Conservation (phyloP, 78 protist species). For the Dictyostelium purpureum region DNA sequence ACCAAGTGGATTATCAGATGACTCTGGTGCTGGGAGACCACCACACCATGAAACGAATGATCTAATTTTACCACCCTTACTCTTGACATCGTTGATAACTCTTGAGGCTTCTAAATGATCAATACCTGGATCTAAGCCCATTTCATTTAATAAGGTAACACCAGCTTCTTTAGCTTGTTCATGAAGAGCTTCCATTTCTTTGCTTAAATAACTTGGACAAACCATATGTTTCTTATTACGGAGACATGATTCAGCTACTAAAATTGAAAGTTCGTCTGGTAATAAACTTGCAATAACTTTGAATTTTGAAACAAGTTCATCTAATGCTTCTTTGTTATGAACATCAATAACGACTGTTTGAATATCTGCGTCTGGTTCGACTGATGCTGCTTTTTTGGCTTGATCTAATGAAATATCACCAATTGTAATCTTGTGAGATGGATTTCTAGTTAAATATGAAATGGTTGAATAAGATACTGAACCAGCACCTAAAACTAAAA, state of each 20-base stretch:
- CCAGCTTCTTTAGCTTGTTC: constrained; percentile 68
- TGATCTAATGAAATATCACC: constrained; percentile 55
- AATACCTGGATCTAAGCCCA: constrained; percentile 91
- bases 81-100: constrained; percentile 58
- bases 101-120: constrained; percentile 86
- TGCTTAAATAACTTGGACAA: constrained; percentile 79
- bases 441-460: constrained; percentile 61
- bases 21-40: constrained; percentile 93
- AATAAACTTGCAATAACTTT: constrained; percentile 77
- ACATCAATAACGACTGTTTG: constrained; percentile 49
- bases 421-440: constrained; percentile 64
- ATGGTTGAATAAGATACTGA: constrained; percentile 75
- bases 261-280: constrained; percentile 74
- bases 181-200: constrained; percentile 50
- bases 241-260: constrained; percentile 80
- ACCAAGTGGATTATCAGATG: constrained; percentile 82
- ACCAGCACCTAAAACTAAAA: constrained; percentile 88
- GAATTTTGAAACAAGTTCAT: constrained; percentile 29
- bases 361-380: constrained; percentile 20
- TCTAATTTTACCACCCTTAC: constrained; percentile 76
- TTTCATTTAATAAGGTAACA: constrained; percentile 80
- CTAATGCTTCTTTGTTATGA: constrained; percentile 25
- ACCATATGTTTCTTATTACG: constrained; percentile 45
- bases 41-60: constrained; percentile 90
- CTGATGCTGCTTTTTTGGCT: background rate